Base-by-base conservation (phyloP, 768 basidiomycete genomes). In the Harrya chromipes region DNA sequence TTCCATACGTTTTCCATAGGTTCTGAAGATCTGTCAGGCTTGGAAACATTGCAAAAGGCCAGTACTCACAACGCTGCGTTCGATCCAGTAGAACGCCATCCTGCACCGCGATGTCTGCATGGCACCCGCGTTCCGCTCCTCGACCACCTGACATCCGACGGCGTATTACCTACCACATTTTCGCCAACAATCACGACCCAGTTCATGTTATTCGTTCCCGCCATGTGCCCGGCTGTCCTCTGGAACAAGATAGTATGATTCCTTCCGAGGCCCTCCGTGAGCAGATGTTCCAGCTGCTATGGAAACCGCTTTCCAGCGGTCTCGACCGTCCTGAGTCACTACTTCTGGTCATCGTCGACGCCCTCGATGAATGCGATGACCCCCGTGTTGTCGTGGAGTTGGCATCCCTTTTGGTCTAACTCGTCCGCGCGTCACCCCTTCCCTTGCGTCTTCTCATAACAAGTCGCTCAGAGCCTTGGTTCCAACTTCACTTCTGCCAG, bases 141-240 rank as follows among this genome's bases (percentile, higher is more conserved):
- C 8, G 40, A 35, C 4, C 47, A 39, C 23, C 13, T 54, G 35
- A 40, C 43, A 37, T 48, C 9, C 55, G 46, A 21, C 55, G 65
- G 17, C 58, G 59, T 5, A 53, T 51, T 13, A 56, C 57, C 1
- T 49, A 36, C 34, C 48, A 53, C 14, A 47, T 72, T 8, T 54
- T 71, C 21, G n/a, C 53, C 66, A 2, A 67, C 70, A 1, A 51
- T 72, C 40, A 61, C 63, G 2, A 65, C 62, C 20, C 69, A 70
- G 40, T 48, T 72, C 4, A 47, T 62, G 6, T 40, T 19, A 24
- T 43, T 33, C 17, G 24, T 62, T 5, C 64, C 64, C 1, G 48
- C 27, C 1, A 33, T 63, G 20, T 50, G 57, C 4, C 49, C 53
- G 1, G 49, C 50, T 4, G 24, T 64, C 10, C 43, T 55, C 43